Base-by-base conservation (phyloP, 805 yeast genomes). In the Wickerhamiella lipophila region DNA sequence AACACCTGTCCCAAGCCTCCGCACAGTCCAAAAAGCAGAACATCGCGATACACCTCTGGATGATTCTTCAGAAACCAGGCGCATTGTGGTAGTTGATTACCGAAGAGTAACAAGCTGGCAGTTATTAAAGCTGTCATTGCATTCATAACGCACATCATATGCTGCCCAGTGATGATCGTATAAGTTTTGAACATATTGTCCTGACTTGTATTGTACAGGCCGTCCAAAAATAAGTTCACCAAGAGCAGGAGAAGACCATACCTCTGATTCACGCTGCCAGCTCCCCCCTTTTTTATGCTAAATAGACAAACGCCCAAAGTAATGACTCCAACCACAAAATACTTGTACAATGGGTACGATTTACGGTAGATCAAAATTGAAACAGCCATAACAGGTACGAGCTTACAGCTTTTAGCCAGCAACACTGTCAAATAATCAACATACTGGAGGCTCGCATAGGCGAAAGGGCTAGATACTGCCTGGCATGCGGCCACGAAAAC, bases 1-100 rank as follows among this genome's bases (percentile, higher is more conserved):
- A 94, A 92, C n/a, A 88, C 76, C 64, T 92, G 97, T 13, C 99
- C 99, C 23, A 86, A 58, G 0, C 96, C 80, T 2, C 97, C 98
- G 60, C 85, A 79, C 0, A 78, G 48, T 0, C 88, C 80, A 64
- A 84, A 92, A 6, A 74, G 59, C 15, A 76, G 50, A 23, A 89
- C 71, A 59, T 87, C 88, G 13, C 59, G 52, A 18, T 78, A 55
- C 8, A 82, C 78, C 11, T 65, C 63, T 0, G 83, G 82, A 52
- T 82, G 76, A 16, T 53, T 49, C 0, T 51, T 35, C 15, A 79
- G 65, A 58, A 83, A 83, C 12, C 58, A 57, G 0, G 65, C n/a
- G 0, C 81, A 62, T 46, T 77, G 75, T 0, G 55, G 47, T 9
- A 77, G 58, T 59, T 85, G 87, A 7, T 77, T 70, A 0, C 73